Conservation (phyloP, 2,329 filamentous ascomycete genomes). For the Piedraia hortae region DNA sequence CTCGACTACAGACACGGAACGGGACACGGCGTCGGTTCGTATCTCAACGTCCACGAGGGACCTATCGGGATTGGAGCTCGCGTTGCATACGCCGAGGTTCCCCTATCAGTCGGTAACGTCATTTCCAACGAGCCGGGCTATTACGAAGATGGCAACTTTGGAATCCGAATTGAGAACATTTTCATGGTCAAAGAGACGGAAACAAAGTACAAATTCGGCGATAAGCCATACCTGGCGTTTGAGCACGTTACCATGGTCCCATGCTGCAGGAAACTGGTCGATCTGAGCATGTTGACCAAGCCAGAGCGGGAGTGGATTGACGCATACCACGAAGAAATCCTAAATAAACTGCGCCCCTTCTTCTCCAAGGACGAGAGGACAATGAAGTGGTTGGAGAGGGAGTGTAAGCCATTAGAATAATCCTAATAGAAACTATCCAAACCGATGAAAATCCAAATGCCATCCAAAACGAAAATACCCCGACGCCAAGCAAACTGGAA, state of each 20-base stretch:
- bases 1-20: constrained; percentile 92
- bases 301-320: constrained; percentile 71
- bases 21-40: constrained; percentile 85
- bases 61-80: constrained; percentile 89
- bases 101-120: constrained; percentile 75
- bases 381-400: constrained; percentile 56
- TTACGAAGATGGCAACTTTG: constrained; percentile 86
- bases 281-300: constrained; percentile 39
- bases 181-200: constrained; percentile 72
- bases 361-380: constrained; percentile 49
- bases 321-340: constrained; percentile 53
- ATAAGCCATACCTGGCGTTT: constrained; percentile 82
- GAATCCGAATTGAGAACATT: constrained; percentile 90
- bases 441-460: no score
- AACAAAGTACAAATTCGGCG: constrained; percentile 67
- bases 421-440: no score
- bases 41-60: constrained; percentile 87
- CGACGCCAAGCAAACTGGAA: no score
- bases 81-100: constrained; percentile 71
- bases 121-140: constrained; percentile 87
- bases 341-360: constrained; percentile 50
- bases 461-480: no score
- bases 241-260: constrained; percentile 96
- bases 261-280: constrained; percentile 70
- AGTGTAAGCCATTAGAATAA: constrained; percentile 50